phyloP scores from a whole-genome alignment of 2,329 filamentous ascomycete species.

The Neocatenulostroma microsporum region DNA sequence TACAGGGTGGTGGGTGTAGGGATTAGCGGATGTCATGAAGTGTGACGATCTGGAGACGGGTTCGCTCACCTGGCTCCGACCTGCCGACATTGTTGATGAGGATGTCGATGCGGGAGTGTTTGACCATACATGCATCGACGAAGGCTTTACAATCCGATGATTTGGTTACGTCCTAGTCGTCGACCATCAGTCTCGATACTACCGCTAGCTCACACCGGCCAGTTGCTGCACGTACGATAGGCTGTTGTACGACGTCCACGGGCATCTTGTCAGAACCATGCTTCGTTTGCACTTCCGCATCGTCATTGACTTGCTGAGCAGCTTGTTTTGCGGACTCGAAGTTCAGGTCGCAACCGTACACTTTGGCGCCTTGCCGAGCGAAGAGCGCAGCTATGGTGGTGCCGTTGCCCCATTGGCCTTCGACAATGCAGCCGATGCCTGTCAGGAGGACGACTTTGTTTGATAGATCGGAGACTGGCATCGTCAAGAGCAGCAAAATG shows the following conservation, averaged over 20 bases:
- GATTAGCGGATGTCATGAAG: no score
- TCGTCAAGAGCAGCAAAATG: no score
- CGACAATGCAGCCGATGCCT: constrained; percentile 38
- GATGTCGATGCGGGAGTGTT: constrained; percentile 52
- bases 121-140: constrained; percentile 45
- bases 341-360: constrained; percentile 47
- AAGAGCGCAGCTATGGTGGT: constrained; percentile 41
- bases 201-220: no score
- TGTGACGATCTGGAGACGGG: no score
- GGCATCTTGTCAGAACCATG: no score
- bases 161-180: constrained; percentile 47
- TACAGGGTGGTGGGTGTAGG: no score
- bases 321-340: constrained; percentile 20
- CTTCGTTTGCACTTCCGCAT: constrained; percentile 16
- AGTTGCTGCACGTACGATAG: constrained; percentile 18
- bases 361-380: constrained; percentile 41
- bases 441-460: constrained; percentile 42
- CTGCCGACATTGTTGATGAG: constrained; percentile 55
- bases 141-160: constrained; percentile 45
- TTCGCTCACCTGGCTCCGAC: constrained; percentile 49
- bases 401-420: constrained; percentile 35
- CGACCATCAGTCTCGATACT: no score
- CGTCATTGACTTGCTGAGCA: constrained; percentile 17
- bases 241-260: constrained; percentile 18
- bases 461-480: constrained; percentile 16